Evolutionary conservation across 495 filamentous ascomycete species (phyloP).

Genomic region (Penicillium daleae): DNA sequence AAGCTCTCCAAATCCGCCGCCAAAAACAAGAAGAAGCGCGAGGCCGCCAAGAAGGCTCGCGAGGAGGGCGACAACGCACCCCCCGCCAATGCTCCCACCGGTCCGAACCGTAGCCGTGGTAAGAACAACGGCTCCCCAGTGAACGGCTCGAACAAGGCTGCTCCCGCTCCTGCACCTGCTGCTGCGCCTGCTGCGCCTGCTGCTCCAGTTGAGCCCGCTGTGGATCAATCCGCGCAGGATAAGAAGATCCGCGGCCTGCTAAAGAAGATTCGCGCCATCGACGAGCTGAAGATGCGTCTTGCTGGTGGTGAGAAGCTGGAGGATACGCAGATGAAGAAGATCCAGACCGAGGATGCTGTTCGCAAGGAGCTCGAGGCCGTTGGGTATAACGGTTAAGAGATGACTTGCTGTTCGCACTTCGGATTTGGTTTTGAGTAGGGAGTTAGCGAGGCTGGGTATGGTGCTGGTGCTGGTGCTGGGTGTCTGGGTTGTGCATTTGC

Average conservation of each 20-base stretch:
- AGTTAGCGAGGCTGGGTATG: not conserved
- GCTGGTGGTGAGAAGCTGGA: slow-evolving; percentile 95
- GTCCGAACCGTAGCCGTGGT: slow-evolving; percentile 41
- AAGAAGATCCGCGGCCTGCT: slow-evolving; percentile 90
- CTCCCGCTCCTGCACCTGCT: slow-evolving; percentile 17
- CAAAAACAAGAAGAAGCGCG: slow-evolving; percentile 99
- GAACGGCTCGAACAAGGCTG: slow-evolving; percentile 24
- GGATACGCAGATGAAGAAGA: slow-evolving; percentile 98
- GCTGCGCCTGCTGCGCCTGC: slow-evolving; percentile 15
- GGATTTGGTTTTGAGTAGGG: too few species aligned
- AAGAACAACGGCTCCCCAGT: slow-evolving; percentile 43
- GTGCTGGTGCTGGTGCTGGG: not conserved
- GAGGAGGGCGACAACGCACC: slow-evolving; percentile 61
- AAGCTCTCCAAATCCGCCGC: slow-evolving; percentile 82
- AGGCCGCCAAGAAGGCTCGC: slow-evolving; percentile 86
- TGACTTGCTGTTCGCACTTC: not conserved
- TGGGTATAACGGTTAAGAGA: slow-evolving; percentile 51
- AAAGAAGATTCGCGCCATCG: slow-evolving; percentile 97
- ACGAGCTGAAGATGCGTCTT: slow-evolving; percentile 94
- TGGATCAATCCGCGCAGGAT: slow-evolving; percentile 56
- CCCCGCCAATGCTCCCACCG: slow-evolving; percentile 68
- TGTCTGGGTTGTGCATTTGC: not conserved
- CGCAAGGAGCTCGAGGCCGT: slow-evolving; percentile 76
- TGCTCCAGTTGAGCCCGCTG: slow-evolving; percentile 32
- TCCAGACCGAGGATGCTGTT: slow-evolving; percentile 81